These are phyloP conservation scores for Bipolaris oryzae DNA, from an alignment of 2,329 filamentous ascomycete species.

Conservation along the genomic window DNA sequence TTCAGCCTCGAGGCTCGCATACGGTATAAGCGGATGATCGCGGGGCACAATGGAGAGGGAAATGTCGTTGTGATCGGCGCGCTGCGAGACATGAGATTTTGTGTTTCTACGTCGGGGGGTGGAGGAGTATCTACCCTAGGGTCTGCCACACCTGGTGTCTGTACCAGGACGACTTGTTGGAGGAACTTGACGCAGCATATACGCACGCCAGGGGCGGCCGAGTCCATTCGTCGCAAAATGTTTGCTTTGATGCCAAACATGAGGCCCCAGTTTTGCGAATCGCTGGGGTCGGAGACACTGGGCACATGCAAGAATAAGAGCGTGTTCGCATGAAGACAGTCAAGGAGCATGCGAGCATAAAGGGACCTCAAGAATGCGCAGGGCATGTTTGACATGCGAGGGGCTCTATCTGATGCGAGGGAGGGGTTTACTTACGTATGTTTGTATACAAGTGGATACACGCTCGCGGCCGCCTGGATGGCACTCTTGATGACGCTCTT, in stretches of 20 bases:
- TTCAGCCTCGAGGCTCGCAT: slow-evolving; percentile 86
- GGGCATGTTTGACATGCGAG: slow-evolving; percentile 21
- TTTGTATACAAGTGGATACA: slow-evolving; percentile 89
- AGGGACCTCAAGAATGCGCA: slow-evolving; percentile 20
- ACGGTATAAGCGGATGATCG: slow-evolving; percentile 79
- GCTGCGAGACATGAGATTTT: slow-evolving; percentile 56
- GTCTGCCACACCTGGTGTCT: slow-evolving; percentile 85
- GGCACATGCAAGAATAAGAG: slow-evolving; percentile 44
- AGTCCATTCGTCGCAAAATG: slow-evolving; percentile 88
- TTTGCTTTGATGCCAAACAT: slow-evolving; percentile 88
- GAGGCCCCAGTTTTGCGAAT: slow-evolving; percentile 81
- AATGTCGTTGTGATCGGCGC: slow-evolving; percentile 77
- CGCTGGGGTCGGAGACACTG: slow-evolving; percentile 86
- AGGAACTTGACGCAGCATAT: slow-evolving; percentile 98
- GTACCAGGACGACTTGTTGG: slow-evolving; percentile 88
- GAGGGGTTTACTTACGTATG: slow-evolving; percentile 79
- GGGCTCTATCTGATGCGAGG: slow-evolving; percentile 31
- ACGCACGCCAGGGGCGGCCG: slow-evolving; percentile 73
- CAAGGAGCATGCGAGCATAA: slow-evolving; percentile 22
- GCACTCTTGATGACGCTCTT: slow-evolving; percentile 80
- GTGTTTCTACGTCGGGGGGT: slow-evolving; percentile 3
- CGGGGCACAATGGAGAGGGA: slow-evolving; percentile 84
- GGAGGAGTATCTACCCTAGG: slow-evolving; percentile 68
- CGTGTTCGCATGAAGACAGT: slow-evolving; percentile 29
- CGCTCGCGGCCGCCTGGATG: slow-evolving; percentile 86